Percentiles rank a stretch among this genome's conserved stretches.
Conservation (phyloP, 2,329 filamentous ascomycete species). For the Monilinia polystroma region DNA sequence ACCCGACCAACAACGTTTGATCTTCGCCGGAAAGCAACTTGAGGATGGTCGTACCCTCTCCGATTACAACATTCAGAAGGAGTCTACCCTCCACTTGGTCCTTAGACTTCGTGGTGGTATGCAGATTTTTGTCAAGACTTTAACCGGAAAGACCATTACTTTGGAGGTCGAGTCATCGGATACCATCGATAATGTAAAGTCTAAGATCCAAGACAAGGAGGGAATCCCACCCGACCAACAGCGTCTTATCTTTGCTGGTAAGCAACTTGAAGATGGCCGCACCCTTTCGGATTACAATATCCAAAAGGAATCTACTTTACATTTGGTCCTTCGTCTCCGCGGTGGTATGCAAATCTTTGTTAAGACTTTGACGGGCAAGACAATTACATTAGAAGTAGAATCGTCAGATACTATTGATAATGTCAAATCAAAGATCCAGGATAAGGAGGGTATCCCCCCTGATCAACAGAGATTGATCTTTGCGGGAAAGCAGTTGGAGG, state of each 20-base stretch:
- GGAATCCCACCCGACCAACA: slow-evolving; percentile 70
- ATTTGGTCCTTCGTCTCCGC: slow-evolving; percentile 69
- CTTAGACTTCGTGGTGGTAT: slow-evolving; percentile 80
- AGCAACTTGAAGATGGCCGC: slow-evolving; percentile 72
- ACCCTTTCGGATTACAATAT: slow-evolving; percentile 89
- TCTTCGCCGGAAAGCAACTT: slow-evolving; percentile 91
- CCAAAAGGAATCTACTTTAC: slow-evolving; percentile 73
- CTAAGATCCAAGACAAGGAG: slow-evolving; percentile 73
- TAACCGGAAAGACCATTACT: slow-evolving; percentile 70
- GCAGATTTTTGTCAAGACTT: slow-evolving; percentile 71
- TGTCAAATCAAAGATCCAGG: slow-evolving; percentile 69
- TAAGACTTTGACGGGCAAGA: slow-evolving; percentile 69
- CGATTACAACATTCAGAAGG: slow-evolving; percentile 97
- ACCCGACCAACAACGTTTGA: slow-evolving; percentile 89
- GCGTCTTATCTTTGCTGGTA: slow-evolving; percentile 68
- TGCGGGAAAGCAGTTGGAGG: slow-evolving; percentile 70
- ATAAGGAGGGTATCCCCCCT: slow-evolving; percentile 70
- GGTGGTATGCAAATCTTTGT: slow-evolving; percentile 76
- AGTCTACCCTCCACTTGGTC: slow-evolving; percentile 77
- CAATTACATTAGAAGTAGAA: slow-evolving; percentile 67
- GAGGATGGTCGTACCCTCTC: slow-evolving; percentile 88
- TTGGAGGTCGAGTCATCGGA: slow-evolving; percentile 67
- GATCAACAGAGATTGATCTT: slow-evolving; percentile 71
- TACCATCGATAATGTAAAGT: slow-evolving; percentile 70
- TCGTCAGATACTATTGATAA: slow-evolving; percentile 69